These are phyloP conservation scores for Pinus albicaulis DNA, from an alignment of 75 land plant species.

Conservation along the genomic window DNA sequence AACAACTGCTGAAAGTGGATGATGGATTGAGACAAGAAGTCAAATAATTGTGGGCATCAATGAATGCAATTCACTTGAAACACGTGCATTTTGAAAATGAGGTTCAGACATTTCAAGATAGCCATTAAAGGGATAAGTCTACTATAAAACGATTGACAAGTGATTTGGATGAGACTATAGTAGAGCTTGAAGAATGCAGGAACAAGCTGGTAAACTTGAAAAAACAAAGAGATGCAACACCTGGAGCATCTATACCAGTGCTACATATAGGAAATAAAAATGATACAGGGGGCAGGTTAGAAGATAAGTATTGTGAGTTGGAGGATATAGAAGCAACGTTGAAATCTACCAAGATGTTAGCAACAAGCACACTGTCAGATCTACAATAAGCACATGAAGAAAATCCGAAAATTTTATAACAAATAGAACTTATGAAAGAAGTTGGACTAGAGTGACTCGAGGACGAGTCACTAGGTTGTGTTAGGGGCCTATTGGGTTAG, in stretches of 20 bases:
- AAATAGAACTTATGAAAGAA: too few species aligned
- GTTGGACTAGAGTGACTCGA: too few species aligned
- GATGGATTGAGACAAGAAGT: constrained; percentile 61
- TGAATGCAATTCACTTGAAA: constrained; percentile 70
- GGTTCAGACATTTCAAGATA: constrained; percentile 31
- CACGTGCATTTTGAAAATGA: constrained; percentile 60
- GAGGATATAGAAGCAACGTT: constrained; percentile 70
- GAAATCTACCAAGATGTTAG: constrained; percentile 70
- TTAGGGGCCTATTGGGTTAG: too few species aligned
- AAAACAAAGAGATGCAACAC: constrained; percentile 60
- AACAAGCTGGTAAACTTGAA: constrained; percentile 66
- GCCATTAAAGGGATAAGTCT: constrained; percentile 45
- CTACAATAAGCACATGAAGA: too few species aligned
- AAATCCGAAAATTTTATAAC: too few species aligned
- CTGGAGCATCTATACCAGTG: constrained; percentile 33
- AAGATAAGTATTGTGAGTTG: constrained; percentile 41
- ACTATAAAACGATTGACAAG: constrained; percentile 76
- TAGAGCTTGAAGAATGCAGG: constrained; percentile 86
- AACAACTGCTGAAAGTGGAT: constrained; percentile 43
- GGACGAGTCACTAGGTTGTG: too few species aligned
- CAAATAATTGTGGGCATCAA: constrained; percentile 36
- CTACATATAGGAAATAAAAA: constrained; percentile 31
- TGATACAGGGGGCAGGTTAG: constrained; percentile 49
- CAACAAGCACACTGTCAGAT: too few species aligned
- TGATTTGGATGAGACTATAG: constrained; percentile 85